Evolutionary conservation across 371 early-diverging fungal genomes (phyloP).

Genomic region (Apophysomyces elegans): DNA sequence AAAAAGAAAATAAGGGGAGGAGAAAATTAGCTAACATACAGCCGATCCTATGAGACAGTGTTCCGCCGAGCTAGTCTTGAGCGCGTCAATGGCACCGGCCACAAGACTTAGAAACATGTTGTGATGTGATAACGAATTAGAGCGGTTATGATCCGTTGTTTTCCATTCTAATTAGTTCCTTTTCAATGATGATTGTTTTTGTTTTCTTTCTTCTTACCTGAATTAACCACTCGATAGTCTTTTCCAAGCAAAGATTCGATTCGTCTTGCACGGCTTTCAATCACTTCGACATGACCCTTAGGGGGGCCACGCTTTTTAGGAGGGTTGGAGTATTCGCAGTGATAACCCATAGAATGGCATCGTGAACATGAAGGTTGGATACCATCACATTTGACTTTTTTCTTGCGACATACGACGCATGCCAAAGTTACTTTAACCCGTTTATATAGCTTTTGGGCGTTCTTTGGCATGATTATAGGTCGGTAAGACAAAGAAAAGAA

Average conservation of each 20-base stretch:
- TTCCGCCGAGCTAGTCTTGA: not conserved
- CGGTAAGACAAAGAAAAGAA: not conserved
- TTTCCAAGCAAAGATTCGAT: slow-evolving; percentile 63
- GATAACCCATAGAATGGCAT: slow-evolving; percentile 38
- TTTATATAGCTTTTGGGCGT: slow-evolving; percentile 18
- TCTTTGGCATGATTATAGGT: not conserved
- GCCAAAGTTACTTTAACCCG: slow-evolving; percentile 55
- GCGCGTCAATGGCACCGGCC: slow-evolving; percentile 14
- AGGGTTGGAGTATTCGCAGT: slow-evolving; percentile 49
- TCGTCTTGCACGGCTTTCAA: slow-evolving; percentile 70
- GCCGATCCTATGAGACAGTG: slow-evolving; percentile 16
- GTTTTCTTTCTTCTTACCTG: not conserved
- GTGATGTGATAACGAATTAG: not conserved
- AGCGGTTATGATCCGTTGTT: not conserved
- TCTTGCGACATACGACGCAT: slow-evolving; percentile 51
- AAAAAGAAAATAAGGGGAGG: not conserved
- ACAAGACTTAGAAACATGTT: slow-evolving; percentile 16
- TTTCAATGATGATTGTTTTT: too few relatives aligned
- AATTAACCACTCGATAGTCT: not conserved
- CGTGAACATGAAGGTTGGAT: slow-evolving; percentile 50
- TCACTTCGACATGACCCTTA: slow-evolving; percentile 76
- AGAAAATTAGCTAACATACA: slow-evolving; percentile 24
- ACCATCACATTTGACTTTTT: slow-evolving; percentile 57
- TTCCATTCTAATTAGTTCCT: too few relatives aligned
- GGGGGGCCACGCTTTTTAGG: slow-evolving; percentile 70